Evolutionary conservation across 352 stramenopile species (phyloP).

Genomic region (Pythium scleroteichum): DNA sequence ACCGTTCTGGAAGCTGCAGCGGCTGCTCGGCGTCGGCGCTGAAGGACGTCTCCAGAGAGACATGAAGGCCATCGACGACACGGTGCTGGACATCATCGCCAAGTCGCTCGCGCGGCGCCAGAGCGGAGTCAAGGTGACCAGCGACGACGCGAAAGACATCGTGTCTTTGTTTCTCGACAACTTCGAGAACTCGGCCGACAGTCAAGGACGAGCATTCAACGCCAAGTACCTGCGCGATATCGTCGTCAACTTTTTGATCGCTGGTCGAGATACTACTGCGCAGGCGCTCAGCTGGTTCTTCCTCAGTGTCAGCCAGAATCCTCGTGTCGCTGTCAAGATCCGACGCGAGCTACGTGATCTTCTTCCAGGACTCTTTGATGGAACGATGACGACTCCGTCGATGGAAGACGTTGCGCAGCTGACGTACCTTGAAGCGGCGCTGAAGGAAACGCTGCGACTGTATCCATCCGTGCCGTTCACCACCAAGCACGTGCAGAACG

Average conservation of each 20-base stretch:
- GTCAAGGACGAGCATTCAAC: conserved; percentile 28
- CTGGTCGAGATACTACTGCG: conserved; percentile 68
- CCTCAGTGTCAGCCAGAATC: conserved; percentile 49
- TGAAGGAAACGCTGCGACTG: conserved; percentile 63
- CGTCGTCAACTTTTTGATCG: conserved; percentile 74
- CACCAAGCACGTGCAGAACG: conserved; percentile 27
- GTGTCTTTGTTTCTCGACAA: conserved; percentile 56
- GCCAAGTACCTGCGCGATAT: conserved; percentile 57
- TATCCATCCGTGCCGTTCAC: conserved; percentile 64
- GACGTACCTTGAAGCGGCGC: conserved; percentile 31
- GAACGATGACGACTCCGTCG: conserved; percentile 12
- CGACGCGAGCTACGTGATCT: conserved; percentile 34
- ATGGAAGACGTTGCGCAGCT: conserved; percentile 22
- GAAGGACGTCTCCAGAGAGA: conserved; percentile 37
- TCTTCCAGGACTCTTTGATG: conserved; percentile 14
- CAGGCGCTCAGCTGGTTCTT: conserved; percentile 70
- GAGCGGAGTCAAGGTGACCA: background rate
- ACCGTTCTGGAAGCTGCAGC: conserved; percentile 49
- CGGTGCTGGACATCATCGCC: conserved; percentile 42
- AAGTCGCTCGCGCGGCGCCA: conserved; percentile 33
- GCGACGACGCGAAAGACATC: conserved; percentile 30
- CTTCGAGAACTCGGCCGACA: conserved; percentile 16
- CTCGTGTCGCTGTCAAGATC: conserved; percentile 39
- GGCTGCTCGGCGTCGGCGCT: conserved; percentile 30
- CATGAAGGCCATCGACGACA: conserved; percentile 46